phyloP scores from a whole-genome alignment of 495 filamentous ascomycete genomes.

The Neurospora cerealis region DNA sequence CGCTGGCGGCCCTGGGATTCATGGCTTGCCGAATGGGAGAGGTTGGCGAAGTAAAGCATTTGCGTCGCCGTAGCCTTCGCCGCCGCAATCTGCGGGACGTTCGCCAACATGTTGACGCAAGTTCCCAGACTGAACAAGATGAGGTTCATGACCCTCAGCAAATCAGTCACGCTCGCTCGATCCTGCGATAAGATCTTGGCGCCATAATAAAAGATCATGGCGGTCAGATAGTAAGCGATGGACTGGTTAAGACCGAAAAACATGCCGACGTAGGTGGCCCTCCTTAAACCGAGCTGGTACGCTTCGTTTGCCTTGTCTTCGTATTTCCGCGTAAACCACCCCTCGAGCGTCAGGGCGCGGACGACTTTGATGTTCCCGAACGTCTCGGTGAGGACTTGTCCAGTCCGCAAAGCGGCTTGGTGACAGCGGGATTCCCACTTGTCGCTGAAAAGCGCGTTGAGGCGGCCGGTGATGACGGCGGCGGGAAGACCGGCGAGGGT shows the following conservation, averaged over 20 bases:
- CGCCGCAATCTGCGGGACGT: slow-evolving; percentile 71
- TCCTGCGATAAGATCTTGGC: slow-evolving; percentile 46
- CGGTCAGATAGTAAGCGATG: slow-evolving; percentile 59
- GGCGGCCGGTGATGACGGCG: slow-evolving; percentile 53
- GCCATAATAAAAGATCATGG: slow-evolving; percentile 78
- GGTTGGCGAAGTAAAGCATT: slow-evolving; percentile 59
- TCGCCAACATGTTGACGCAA: slow-evolving; percentile 53
- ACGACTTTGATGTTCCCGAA: slow-evolving; percentile 79
- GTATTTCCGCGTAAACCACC: slow-evolving; percentile 63
- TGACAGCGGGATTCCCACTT: slow-evolving; percentile 64
- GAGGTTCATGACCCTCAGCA: slow-evolving; percentile 70
- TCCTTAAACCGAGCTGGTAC: slow-evolving; percentile 43
- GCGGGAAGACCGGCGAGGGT: slow-evolving; percentile 58
- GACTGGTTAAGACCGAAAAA: slow-evolving; percentile 72
- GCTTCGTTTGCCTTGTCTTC: slow-evolving; percentile 35
- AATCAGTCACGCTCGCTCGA: slow-evolving; percentile 37
- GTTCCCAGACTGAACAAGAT: slow-evolving; percentile 74
- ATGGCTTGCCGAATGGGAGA: slow-evolving; percentile 45
- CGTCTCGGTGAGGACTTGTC: slow-evolving; percentile 61
- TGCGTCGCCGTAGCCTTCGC: slow-evolving; percentile 61
- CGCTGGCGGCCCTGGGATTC: slow-evolving; percentile 44
- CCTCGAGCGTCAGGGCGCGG: slow-evolving; percentile 64
- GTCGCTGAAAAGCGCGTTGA: slow-evolving; percentile 50
- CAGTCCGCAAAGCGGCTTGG: slow-evolving; percentile 42
- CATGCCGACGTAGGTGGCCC: slow-evolving; percentile 51